Percentiles rank a stretch among this genome's conserved stretches.
These are phyloP conservation scores for Salix brachista DNA, from an alignment of 345 rosid species.

Conservation along the genomic window DNA sequence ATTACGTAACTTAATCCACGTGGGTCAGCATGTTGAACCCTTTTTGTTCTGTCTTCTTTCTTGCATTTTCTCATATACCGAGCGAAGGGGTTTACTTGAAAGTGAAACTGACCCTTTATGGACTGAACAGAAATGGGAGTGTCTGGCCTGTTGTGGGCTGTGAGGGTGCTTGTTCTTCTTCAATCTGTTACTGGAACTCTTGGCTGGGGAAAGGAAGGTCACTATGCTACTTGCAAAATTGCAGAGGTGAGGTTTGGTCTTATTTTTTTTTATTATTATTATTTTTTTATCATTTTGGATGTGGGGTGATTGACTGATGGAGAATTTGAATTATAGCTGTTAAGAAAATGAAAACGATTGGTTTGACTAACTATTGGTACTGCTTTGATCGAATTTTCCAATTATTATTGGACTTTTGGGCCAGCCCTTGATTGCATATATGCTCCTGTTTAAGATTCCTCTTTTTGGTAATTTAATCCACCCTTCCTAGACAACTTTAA, in stretches of 20 bases:
- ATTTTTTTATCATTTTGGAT: not conserved
- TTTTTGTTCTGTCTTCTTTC: not conserved
- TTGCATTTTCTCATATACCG: not conserved
- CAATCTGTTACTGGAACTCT: conserved; percentile 51
- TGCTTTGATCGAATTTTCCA: too few species aligned
- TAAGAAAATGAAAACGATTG: too few species aligned
- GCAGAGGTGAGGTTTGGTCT: conserved; percentile 56
- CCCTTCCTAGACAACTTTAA: too few species aligned
- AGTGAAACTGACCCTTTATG: not conserved
- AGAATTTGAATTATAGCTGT: too few species aligned
- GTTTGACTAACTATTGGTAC: too few species aligned
- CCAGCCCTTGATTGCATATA: too few species aligned
- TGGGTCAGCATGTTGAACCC: not conserved
- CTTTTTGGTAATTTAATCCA: too few species aligned
- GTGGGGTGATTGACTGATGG: not conserved
- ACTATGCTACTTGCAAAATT: conserved; percentile 66
- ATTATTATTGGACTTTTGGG: too few species aligned
- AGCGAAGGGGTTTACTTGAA: not conserved
- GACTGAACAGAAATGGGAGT: conserved; percentile 23
- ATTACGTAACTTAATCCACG: not conserved
- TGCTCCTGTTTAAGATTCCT: too few species aligned
- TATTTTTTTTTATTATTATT: too few species aligned
- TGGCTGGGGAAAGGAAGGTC: conserved; percentile 88
- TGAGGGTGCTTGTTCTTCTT: conserved; percentile 39
- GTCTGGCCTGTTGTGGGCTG: conserved; percentile 33